Evolutionary conservation across 768 basidiomycete genomes (phyloP).

Genomic region (Baorangia bicolor): DNA sequence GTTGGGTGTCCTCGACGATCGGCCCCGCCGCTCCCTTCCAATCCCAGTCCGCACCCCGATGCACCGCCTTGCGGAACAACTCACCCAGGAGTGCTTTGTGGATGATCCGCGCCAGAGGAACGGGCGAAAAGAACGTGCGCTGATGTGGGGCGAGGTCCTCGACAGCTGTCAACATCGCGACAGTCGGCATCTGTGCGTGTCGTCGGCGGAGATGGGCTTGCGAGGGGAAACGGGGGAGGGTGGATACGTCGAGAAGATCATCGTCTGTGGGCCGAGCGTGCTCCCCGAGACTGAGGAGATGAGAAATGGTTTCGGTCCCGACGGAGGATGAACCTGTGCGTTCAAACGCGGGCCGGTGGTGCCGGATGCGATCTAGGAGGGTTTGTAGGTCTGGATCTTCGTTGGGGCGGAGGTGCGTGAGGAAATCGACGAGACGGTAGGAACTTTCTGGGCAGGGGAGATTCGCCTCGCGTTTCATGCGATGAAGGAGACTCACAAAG

Average conservation of each 20-base stretch:
- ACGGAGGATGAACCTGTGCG: slow-evolving; percentile 5
- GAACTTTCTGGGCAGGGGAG: not conserved
- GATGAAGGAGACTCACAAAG: slow-evolving; percentile 37
- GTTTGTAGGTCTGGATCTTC: slow-evolving; percentile 17
- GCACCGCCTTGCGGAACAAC: slow-evolving; percentile 23
- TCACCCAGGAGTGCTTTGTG: slow-evolving; percentile 18
- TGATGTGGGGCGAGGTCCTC: not conserved
- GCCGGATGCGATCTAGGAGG: slow-evolving; percentile 19
- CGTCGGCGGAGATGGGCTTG: not conserved
- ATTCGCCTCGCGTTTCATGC: slow-evolving; percentile 26
- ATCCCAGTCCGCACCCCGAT: slow-evolving; percentile 20
- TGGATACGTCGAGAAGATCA: slow-evolving; percentile 2
- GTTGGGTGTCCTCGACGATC: slow-evolving; percentile 19
- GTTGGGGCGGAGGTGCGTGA: slow-evolving; percentile 17
- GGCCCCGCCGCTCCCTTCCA: slow-evolving; percentile 16
- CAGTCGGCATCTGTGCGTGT: slow-evolving; percentile 10
- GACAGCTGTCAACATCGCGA: slow-evolving; percentile 17
- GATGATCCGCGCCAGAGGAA: slow-evolving; percentile 25
- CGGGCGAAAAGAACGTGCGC: slow-evolving; percentile 15
- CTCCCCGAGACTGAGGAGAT: slow-evolving; percentile 23
- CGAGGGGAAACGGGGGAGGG: not conserved
- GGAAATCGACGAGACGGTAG: slow-evolving; percentile 26
- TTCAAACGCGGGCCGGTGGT: not conserved
- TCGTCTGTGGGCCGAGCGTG: not conserved
- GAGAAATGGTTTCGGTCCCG: slow-evolving; percentile 15